Percentiles rank a stretch among this genome's conserved stretches.
Evolutionary conservation across 148 eudicot species (phyloP).

Genomic region (Diospyros lotus): DNA sequence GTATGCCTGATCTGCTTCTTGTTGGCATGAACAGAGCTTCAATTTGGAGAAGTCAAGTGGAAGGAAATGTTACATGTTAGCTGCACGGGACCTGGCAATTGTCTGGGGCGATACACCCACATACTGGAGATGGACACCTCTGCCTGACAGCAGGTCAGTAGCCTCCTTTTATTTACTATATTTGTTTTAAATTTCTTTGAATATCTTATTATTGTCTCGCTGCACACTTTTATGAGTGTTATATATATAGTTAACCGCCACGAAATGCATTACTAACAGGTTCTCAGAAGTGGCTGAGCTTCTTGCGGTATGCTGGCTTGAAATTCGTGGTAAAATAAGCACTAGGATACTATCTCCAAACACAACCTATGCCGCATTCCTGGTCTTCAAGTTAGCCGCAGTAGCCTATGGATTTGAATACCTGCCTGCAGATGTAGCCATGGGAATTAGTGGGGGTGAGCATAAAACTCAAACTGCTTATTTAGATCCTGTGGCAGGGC

Average conservation of each 20-base stretch:
- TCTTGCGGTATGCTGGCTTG: conserved; percentile 9
- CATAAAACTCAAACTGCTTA: conserved; percentile 10
- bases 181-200: neutral
- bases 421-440: neutral
- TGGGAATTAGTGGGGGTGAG: conserved; percentile 16
- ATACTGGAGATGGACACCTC: conserved; percentile 59
- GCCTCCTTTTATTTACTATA: neutral
- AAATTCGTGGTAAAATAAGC: neutral
- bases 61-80: conserved; percentile 53
- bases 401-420: neutral
- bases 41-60: conserved; percentile 52
- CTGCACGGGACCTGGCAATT: conserved; percentile 46
- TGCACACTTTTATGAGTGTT: no score
- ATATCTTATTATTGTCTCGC: neutral
- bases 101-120: conserved; percentile 38
- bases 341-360: conserved; percentile 7
- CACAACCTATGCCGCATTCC: conserved; percentile 15
- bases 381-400: neutral
- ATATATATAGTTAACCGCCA: neutral
- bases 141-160: conserved; percentile 41
- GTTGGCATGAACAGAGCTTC: conserved; percentile 46
- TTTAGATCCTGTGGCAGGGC: conserved; percentile 11
- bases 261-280: neutral
- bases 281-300: conserved; percentile 14
- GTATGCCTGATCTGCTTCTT: neutral